These are phyloP conservation scores for Aspergillus avenaceus DNA, from an alignment of 495 filamentous ascomycete genomes.

Conservation along the genomic window DNA sequence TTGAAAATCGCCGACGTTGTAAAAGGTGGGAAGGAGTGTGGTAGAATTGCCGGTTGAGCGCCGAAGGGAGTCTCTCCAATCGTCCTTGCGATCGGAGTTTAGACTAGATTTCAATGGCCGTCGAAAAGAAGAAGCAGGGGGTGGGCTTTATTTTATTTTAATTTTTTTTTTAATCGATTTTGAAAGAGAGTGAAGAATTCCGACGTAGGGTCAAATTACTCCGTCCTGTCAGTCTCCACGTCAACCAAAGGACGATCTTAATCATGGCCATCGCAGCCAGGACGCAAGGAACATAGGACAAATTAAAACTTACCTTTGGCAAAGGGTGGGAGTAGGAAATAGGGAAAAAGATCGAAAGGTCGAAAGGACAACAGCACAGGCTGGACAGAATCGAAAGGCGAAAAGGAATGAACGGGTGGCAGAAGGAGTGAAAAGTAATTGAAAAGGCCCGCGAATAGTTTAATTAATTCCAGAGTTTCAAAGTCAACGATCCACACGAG, in stretches of 20 bases:
- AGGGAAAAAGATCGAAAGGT: neutral
- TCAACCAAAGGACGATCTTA: conserved; percentile 8
- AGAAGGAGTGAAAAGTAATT: conserved; percentile 11
- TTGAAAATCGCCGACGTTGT: conserved; percentile 2
- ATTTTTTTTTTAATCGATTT: neutral
- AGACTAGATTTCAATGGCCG: neutral
- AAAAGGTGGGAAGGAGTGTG: conserved; percentile 2
- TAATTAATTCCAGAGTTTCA: conserved; percentile 17
- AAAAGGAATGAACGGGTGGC: neutral
- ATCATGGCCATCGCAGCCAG: conserved; percentile 2
- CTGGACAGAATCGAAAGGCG: neutral
- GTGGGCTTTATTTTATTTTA: neutral
- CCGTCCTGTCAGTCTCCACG: conserved; percentile 6
- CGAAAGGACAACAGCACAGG: neutral
- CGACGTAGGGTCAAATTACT: conserved; percentile 1
- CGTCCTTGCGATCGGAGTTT: neutral
- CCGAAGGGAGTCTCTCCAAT: neutral
- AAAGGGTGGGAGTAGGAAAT: neutral
- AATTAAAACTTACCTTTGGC: conserved; percentile 13
- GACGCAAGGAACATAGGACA: conserved; percentile 12
- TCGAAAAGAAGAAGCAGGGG: neutral
- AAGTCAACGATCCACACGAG: conserved; percentile 19
- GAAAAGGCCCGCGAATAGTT: neutral
- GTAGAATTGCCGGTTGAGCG: neutral
- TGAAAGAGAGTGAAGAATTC: neutral